Evolutionary conservation across 2,329 filamentous ascomycete species (phyloP).

Genomic region (Fusarium praegraminearum): DNA sequence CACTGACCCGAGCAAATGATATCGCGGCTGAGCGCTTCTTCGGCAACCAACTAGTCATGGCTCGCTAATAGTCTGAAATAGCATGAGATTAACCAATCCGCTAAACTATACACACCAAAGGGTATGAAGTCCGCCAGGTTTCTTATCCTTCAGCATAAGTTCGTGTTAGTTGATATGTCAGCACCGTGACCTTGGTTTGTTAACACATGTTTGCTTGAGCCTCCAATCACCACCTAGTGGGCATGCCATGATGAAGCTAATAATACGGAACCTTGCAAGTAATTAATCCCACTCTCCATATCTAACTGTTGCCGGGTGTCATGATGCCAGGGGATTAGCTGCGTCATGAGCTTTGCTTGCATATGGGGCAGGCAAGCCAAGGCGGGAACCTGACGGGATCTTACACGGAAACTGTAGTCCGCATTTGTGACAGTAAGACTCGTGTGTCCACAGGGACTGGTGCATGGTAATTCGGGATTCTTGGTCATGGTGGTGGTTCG

Average conservation of each 20-base stretch:
- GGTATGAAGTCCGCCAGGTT: not conserved
- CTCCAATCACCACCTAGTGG: constrained; percentile 20
- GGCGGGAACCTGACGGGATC: constrained; percentile 29
- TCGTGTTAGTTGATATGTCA: constrained; percentile 17
- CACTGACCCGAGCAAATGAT: not conserved
- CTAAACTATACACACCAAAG: not conserved
- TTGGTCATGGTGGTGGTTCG: constrained; percentile 34
- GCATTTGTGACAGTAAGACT: constrained; percentile 16
- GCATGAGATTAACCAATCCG: not conserved
- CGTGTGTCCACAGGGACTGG: constrained; percentile 13
- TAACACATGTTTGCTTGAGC: constrained; percentile 20
- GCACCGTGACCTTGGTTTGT: not conserved
- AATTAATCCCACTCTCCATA: constrained; percentile 23
- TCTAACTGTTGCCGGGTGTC: constrained; percentile 25
- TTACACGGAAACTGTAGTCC: constrained; percentile 27
- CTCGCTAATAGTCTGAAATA: not conserved
- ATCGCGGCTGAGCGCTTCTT: constrained; percentile 23
- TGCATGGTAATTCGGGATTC: constrained; percentile 1
- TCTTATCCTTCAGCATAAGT: constrained; percentile 4
- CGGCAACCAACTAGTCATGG: not conserved
- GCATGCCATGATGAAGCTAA: constrained; percentile 17
- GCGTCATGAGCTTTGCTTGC: constrained; percentile 26
- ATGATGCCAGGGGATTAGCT: constrained; percentile 35
- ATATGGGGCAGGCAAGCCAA: constrained; percentile 31
- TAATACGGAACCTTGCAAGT: constrained; percentile 29